Evolutionary conservation across 2,329 filamentous ascomycete species (phyloP), one percentile per base, ranked within the genome.

Genomic region (Exophiala xenobiotica): DNA sequence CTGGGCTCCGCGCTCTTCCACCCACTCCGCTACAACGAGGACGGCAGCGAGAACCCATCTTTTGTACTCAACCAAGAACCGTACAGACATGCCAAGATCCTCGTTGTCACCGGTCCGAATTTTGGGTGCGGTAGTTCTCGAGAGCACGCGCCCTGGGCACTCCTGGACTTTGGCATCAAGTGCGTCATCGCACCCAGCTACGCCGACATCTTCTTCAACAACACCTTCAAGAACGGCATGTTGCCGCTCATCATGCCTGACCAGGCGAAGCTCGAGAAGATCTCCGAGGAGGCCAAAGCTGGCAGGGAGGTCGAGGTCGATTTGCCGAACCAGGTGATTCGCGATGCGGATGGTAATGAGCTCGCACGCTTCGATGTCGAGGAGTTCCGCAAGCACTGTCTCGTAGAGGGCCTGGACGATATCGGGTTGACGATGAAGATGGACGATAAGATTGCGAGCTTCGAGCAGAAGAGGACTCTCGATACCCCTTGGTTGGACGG

Each of bases 221-320:
- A 99, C 78, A 93, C 88, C n/a, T 97, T 96, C 82, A 97, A 99
- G 81, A 99, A 99, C 76, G 92, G 92, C 75, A 97, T 97, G 93
- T 78, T 97, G 58, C 91, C 92, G 41, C 83, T 97, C 55, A 74
- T 79, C 53, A 87, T 97, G 66, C 74, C 79, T 24, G 83, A 92
- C 68, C 31, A 53, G 39, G 76, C 73, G 1, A 78, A 81, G 24
- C 75, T 96, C 3, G 78, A 87, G 37, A 78, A 78, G 56, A 84
- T 97, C 58, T 85, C 87, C 29, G 81, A 77, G 20, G 88, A 95
- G 70, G 91, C 91, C 26, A 78, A 78, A 29, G 87, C 88, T 3
- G 90, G 90, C 51, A 80, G 80, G 52, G 91, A 96, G 69, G 76
- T 97, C 59, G 91, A 96, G 73, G 80, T 97, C 54, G 92, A 97